Base-by-base conservation (phyloP, 306 rosid genomes). In the Rosa rugosa region DNA sequence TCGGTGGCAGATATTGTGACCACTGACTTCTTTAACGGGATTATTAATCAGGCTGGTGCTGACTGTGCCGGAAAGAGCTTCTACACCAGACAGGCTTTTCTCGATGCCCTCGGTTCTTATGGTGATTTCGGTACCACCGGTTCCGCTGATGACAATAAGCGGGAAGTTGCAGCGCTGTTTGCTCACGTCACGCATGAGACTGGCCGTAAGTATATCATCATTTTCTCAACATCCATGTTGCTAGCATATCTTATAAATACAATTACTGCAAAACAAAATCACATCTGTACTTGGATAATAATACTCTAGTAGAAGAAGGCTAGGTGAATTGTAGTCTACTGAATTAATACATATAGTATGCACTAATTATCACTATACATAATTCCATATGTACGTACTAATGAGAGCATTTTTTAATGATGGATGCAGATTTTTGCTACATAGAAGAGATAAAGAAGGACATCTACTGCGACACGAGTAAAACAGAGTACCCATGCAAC, bases 121-220 rank as follows among this genome's bases (percentile, higher is more conserved):
- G 1, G 72, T n/a, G 38, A 23, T 8, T 84, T 84, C 12, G 84
- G 76, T 11, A 44, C 3, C 6, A 3, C 22, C 25, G 80, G 72
- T 16, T 41, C 86, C 0, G 71, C 17, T 2, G 83, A 79, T 36
- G 86, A 71, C 40, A 45, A 79, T 18, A 84, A 84, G 49, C 84
- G 84, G 3, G 84, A 83, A 74, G 66, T 83, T 41, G 86, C 84
- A 4, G 86, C 86, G 38, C 80, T 80, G 72, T 80, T 83, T 38
- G 86, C 84, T 59, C 83, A 83, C 45, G 79, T 71, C 67, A 71
- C 86, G 2, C 79, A 80, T 46, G 86, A 83, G 49, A 80, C 84
- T 47, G 79, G 81, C 60, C 20, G 83, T 80, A 72, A 82, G 82
- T 12, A 18, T 40, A 8, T 12, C 8, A 11, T 27, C 23, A 20